Conservation (phyloP, 106 monocot species). For the Ottelia alismoides region DNA sequence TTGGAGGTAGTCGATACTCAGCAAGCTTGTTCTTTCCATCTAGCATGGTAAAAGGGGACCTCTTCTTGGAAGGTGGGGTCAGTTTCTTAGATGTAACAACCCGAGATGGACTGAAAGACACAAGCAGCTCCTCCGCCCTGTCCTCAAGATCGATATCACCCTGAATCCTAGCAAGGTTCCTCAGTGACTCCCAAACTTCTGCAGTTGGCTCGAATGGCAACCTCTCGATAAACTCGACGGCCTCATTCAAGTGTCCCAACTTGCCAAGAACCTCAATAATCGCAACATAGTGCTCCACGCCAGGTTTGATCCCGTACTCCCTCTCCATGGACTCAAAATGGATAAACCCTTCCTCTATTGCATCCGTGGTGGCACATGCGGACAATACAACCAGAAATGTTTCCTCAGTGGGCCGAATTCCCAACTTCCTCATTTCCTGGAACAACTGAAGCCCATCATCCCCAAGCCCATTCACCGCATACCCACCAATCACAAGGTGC, state of each 20-base stretch:
- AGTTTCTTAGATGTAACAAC: slow-evolving; percentile 22
- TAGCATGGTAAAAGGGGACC: slow-evolving; percentile 59
- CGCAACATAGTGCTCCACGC: slow-evolving; percentile 66
- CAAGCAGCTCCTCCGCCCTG: slow-evolving; percentile 65
- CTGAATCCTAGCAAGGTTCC: slow-evolving; percentile 56
- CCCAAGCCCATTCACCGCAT: slow-evolving; percentile 49
- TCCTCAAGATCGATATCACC: slow-evolving; percentile 83
- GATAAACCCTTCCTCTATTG: slow-evolving; percentile 79
- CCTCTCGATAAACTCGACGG: slow-evolving; percentile 62
- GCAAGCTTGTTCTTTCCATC: slow-evolving; percentile 71
- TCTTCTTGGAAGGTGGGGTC: slow-evolving; percentile 53
- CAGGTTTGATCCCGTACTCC: slow-evolving; percentile 55
- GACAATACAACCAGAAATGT: slow-evolving; percentile 52
- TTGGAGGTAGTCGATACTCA: slow-evolving; percentile 52
- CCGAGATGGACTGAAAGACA: slow-evolving; percentile 47
- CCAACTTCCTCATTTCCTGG: slow-evolving; percentile 61
- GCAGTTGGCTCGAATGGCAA: too few relatives aligned
- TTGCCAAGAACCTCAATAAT: slow-evolving; percentile 76
- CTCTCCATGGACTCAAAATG: slow-evolving; percentile 65
- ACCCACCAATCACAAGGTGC: slow-evolving; percentile 68
- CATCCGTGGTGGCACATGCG: slow-evolving; percentile 66
- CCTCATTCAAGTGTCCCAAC: slow-evolving; percentile 66
- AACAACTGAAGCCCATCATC: slow-evolving; percentile 75
- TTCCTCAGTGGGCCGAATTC: slow-evolving; percentile 26
- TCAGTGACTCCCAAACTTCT: slow-evolving; percentile 58